Conservation (phyloP, 176 grass and related monocot genomes). For the Aegilops longissima region DNA sequence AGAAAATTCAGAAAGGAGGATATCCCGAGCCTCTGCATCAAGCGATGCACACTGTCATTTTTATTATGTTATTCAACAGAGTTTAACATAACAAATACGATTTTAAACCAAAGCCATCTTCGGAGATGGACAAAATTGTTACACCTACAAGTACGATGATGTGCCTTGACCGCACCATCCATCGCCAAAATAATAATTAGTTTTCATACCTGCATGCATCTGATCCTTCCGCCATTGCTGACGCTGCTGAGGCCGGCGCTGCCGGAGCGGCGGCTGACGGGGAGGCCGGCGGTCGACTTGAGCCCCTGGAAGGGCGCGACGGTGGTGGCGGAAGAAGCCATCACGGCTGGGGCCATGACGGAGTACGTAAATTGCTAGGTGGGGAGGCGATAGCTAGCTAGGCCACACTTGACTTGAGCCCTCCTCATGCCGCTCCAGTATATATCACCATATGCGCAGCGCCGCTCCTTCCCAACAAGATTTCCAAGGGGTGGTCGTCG, state of each 20-base stretch:
- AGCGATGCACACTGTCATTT: no score
- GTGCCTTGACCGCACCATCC: no score
- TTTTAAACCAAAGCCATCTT: no score
- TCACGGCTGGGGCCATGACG: background rate
- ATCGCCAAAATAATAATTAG: no score
- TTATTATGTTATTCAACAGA: no score
- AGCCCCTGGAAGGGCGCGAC: background rate
- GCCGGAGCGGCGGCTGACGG: background rate
- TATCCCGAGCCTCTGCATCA: no score
- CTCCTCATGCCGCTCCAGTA: background rate
- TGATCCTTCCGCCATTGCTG: background rate
- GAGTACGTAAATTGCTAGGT: background rate
- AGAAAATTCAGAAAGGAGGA: no score
- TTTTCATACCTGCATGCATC: background rate
- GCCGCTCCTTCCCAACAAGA: background rate
- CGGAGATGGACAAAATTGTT: fast-evolving
- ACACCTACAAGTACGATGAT: no score
- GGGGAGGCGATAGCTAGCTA: background rate
- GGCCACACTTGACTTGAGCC: background rate
- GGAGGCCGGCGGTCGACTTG: background rate
- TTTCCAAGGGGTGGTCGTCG: background rate
- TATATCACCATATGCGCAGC: background rate
- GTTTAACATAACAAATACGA: no score
- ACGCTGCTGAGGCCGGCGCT: background rate
- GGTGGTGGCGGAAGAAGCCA: background rate